Evolutionary conservation across 2,329 filamentous ascomycete species (phyloP).

Genomic region (Hymenotorrendiella dingleyae): DNA sequence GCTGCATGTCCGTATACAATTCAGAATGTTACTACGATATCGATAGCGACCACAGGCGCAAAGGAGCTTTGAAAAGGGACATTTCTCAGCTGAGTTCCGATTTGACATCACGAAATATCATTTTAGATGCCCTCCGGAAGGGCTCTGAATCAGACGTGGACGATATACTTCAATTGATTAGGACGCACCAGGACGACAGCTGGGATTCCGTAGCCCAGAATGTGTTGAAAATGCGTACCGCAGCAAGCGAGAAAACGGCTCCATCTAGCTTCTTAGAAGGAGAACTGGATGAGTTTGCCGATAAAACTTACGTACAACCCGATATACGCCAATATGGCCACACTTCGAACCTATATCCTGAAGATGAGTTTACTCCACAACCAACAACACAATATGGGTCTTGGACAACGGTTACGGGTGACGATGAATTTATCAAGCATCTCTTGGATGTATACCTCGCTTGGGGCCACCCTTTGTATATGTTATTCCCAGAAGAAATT

Average conservation of each 20-base stretch:
- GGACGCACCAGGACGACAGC: constrained; percentile 11
- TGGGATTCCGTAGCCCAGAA: constrained; percentile 13
- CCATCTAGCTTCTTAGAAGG: constrained; percentile 7
- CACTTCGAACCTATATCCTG: constrained; percentile 15
- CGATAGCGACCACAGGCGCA: constrained; percentile 41
- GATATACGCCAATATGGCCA: constrained; percentile 18
- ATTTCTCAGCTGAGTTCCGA: constrained; percentile 22
- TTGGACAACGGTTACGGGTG: constrained; percentile 58
- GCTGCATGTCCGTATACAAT: constrained; percentile 44
- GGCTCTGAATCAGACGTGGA: constrained; percentile 39
- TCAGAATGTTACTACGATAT: constrained; percentile 44
- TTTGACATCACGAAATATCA: constrained; percentile 4
- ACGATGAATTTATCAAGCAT: constrained; percentile 53
- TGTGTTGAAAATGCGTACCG: constrained; percentile 7
- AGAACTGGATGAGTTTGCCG: constrained; percentile 10
- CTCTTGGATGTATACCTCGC: constrained; percentile 63
- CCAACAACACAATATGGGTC: constrained; percentile 10
- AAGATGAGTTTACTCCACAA: neutral
- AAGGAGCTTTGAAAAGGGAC: constrained; percentile 35
- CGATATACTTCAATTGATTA: constrained; percentile 22
- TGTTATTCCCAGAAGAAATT: constrained; percentile 52
- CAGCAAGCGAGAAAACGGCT: constrained; percentile 1
- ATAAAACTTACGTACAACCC: constrained; percentile 8
- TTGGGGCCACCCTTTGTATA: constrained; percentile 70
- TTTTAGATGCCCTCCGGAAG: constrained; percentile 36